These are phyloP conservation scores for Blastobotrys peoriensis DNA, from an alignment of 805 yeast genomes.

Conservation along the genomic window DNA sequence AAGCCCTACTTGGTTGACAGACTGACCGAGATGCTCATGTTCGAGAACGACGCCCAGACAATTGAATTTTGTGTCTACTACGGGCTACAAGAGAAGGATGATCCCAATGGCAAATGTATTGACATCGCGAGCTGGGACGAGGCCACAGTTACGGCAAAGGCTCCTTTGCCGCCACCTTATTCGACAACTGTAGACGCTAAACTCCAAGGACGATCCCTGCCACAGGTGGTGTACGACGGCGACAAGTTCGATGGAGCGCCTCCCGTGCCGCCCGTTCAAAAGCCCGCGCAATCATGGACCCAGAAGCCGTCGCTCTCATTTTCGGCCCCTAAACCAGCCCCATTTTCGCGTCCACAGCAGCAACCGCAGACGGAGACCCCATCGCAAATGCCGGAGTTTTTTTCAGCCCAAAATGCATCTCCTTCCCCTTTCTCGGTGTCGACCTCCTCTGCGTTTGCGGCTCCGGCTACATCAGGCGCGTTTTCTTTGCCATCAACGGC, in stretches of 20 bases:
- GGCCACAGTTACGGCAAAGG: conserved; percentile 31
- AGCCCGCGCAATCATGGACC: background rate
- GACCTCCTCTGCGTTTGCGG: background rate
- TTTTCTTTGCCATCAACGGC: background rate
- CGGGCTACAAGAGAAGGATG: conserved; percentile 41
- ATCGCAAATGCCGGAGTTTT: background rate
- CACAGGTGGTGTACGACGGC: conserved; percentile 20
- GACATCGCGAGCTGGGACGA: conserved; percentile 41
- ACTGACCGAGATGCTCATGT: conserved; percentile 53
- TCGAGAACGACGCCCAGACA: conserved; percentile 53
- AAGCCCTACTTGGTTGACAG: conserved; percentile 52
- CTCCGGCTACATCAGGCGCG: background rate
- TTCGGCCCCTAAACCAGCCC: background rate
- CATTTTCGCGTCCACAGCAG: too few relatives aligned
- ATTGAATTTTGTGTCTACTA: conserved; percentile 56
- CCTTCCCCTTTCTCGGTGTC: background rate
- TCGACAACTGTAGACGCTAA: conserved; percentile 39
- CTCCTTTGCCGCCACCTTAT: conserved; percentile 44
- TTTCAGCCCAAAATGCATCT: background rate
- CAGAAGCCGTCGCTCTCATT: background rate
- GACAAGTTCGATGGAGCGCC: conserved; percentile 8
- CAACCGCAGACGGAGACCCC: background rate
- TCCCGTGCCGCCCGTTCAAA: background rate
- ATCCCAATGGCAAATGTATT: conserved; percentile 34
- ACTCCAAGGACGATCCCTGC: conserved; percentile 21